A percentile compares a stretch with the other conserved stretches of the same genome.
phyloP scores from a whole-genome alignment of 805 yeast species.

The Metahyphopichia silvanorum region DNA sequence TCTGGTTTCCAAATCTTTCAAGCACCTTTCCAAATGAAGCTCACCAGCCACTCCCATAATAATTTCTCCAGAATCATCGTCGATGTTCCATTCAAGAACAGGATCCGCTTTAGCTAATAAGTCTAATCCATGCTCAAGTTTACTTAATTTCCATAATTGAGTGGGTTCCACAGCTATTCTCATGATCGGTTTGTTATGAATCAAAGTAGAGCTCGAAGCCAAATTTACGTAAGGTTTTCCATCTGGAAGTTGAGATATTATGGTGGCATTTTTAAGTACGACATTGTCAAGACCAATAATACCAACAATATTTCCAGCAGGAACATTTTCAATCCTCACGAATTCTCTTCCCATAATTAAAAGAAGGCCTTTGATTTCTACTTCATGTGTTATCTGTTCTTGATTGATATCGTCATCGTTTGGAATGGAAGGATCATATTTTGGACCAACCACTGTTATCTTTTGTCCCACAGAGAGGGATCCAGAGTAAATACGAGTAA shows the following conservation, averaged over 20 bases:
- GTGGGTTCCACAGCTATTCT: slow-evolving; percentile 95
- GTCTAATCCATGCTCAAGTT: slow-evolving; percentile 73
- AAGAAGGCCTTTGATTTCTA: slow-evolving; percentile 66
- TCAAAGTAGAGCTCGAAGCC: slow-evolving; percentile 43
- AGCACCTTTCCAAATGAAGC: slow-evolving; percentile 88
- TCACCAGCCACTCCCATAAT: slow-evolving; percentile 96
- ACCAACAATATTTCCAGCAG: slow-evolving; percentile 95
- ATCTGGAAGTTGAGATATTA: slow-evolving; percentile 55
- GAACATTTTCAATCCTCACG: slow-evolving; percentile 72
- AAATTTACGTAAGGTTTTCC: slow-evolving; percentile 74
- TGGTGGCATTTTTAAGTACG: slow-evolving; percentile 83
- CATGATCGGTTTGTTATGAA: slow-evolving; percentile 81
- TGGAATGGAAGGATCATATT: slow-evolving; percentile 62
- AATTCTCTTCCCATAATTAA: slow-evolving; percentile 92
- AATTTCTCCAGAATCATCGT: slow-evolving; percentile 85
- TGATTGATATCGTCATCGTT: slow-evolving; percentile 36
- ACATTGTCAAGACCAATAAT: slow-evolving; percentile 85
- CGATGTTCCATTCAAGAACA: slow-evolving; percentile 81
- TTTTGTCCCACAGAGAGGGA: slow-evolving; percentile 71
- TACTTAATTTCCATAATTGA: slow-evolving; percentile 75
- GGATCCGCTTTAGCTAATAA: slow-evolving; percentile 89
- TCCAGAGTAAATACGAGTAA: slow-evolving; percentile 88
- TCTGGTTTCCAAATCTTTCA: slow-evolving; percentile 84
- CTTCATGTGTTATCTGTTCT: slow-evolving; percentile 50
- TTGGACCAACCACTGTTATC: slow-evolving; percentile 79